Conservation (phyloP, 2,329 filamentous ascomycete species). For the Pseudogymnoascus sp. region DNA sequence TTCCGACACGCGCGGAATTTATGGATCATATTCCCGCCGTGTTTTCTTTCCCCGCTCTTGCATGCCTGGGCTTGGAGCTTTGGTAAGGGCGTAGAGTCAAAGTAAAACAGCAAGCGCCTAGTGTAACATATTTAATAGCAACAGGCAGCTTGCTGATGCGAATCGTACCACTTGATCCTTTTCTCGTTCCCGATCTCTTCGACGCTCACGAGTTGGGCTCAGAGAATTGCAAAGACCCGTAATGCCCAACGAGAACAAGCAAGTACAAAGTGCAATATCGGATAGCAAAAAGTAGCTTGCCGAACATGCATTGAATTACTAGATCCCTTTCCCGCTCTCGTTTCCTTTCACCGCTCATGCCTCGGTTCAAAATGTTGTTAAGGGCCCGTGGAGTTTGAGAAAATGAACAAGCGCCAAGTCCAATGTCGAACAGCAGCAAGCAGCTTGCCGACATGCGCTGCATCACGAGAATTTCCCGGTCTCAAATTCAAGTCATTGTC, state of each 20-base stretch:
- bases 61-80: not conserved
- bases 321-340: not conserved
- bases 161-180: too few species aligned
- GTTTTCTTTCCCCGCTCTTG: not conserved
- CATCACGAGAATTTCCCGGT: not conserved
- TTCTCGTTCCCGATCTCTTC: too few species aligned
- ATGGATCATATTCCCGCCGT: not conserved
- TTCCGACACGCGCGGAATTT: not conserved
- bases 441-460: not conserved
- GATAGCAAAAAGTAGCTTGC: not conserved
- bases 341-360: not conserved
- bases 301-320: not conserved
- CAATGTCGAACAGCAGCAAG: not conserved
- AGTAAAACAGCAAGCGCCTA: not conserved
- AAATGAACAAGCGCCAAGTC: not conserved
- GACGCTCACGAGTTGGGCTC: not conserved
- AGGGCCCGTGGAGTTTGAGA: not conserved
- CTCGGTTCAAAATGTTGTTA: not conserved
- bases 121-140: not conserved
- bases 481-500: not conserved
- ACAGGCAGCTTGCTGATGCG: not conserved
- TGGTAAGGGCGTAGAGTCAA: not conserved
- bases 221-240: not conserved
- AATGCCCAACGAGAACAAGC: not conserved
- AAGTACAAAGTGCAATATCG: not conserved